Base-by-base conservation (phyloP, 768 basidiomycete genomes). In the Suillus subluteus region DNA sequence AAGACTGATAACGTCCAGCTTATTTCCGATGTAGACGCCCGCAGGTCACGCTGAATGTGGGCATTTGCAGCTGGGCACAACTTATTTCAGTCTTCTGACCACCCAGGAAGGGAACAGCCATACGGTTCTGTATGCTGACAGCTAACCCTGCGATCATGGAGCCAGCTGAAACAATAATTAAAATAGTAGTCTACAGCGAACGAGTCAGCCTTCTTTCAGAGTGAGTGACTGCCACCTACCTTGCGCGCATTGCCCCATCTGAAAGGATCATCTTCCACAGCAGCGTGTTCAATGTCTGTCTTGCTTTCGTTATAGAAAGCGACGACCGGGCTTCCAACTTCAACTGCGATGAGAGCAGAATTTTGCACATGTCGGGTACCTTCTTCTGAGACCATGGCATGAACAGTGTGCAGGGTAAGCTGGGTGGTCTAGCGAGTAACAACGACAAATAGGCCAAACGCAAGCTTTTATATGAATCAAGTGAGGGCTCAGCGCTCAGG, bases 1-100 rank as follows among this genome's bases (percentile, higher is more conserved):
- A 88, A 94, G 15, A 92, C 67, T 0, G 92, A 90, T 23, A 94
- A 76, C 66, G 84, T 89, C 73, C 87, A 79, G 59, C 91, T 89
- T 66, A 95, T 89, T 64, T 91, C 81, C 1, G 82, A 78, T 41
- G 83, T 79, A 0, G 86, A 86, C 4, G 91, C 87, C 43, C 84
- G 83, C 26, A 95, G 80, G 13, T 91, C 82, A 5, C 74, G 71
- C 70, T 91, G 82, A 76, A 93, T 89, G 64, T 87, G 79, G 23
- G 84, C 77, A 37, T 92, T 89, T 7, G 91, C 88, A 37, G 92
- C 91, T 94, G 65, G 8, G 12, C 5, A 43, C 35, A 4, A 35
- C 6, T 23, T 13, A 6, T 48, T 55, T 72, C 16, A 70, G 44
- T 35, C 2, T 12, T n/a, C 0, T 11, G 2, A 13, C 38, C 26